Evolutionary conservation across 257 asterid species (phyloP).

Genomic region (Primulina huaijiensis): DNA sequence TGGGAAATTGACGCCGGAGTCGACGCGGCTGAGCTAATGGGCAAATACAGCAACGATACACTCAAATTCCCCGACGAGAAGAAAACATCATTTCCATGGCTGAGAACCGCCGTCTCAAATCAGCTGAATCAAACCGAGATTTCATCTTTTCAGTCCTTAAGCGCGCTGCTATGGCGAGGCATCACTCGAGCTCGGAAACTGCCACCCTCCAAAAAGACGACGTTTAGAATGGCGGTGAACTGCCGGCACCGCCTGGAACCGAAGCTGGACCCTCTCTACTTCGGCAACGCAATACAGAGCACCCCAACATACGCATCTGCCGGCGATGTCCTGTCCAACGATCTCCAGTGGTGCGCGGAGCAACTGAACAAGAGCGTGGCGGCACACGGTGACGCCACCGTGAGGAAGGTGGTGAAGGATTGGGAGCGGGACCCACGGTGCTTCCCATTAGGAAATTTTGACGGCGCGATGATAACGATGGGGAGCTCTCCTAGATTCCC

Average conservation of each 20-base stretch:
- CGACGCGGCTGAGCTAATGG: slow-evolving; percentile 52
- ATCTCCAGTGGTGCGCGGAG: slow-evolving; percentile 20
- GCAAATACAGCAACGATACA: slow-evolving; percentile 54
- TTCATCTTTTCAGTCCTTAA: slow-evolving; percentile 58
- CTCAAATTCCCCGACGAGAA: slow-evolving; percentile 27
- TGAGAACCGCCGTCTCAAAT: slow-evolving; percentile 25
- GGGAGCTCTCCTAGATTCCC: slow-evolving; percentile 54
- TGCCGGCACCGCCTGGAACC: slow-evolving; percentile 68
- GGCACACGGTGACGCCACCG: slow-evolving; percentile 42
- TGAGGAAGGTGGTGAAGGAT: slow-evolving; percentile 36
- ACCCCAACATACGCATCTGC: slow-evolving; percentile 46
- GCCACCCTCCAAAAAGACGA: slow-evolving; percentile 41
- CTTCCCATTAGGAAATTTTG: slow-evolving; percentile 58
- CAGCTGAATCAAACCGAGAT: slow-evolving; percentile 30
- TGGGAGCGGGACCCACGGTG: slow-evolving; percentile 56
- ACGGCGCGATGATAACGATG: slow-evolving; percentile 52
- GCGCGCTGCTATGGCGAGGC: slow-evolving; percentile 59
- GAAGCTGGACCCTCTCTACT: slow-evolving; percentile 46
- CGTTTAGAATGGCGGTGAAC: slow-evolving; percentile 62
- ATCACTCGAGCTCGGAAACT: slow-evolving; percentile 55
- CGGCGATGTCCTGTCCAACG: slow-evolving; percentile 18
- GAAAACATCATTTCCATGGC: slow-evolving; percentile 34
- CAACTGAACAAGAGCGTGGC: slow-evolving; percentile 15
- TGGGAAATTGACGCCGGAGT: slow-evolving; percentile 31
- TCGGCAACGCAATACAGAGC: slow-evolving; percentile 76